A percentile compares a stretch with the other conserved stretches of the same genome.
Evolutionary conservation across 495 filamentous ascomycete species (phyloP).

Genomic region (Daldinia vernicosa): DNA sequence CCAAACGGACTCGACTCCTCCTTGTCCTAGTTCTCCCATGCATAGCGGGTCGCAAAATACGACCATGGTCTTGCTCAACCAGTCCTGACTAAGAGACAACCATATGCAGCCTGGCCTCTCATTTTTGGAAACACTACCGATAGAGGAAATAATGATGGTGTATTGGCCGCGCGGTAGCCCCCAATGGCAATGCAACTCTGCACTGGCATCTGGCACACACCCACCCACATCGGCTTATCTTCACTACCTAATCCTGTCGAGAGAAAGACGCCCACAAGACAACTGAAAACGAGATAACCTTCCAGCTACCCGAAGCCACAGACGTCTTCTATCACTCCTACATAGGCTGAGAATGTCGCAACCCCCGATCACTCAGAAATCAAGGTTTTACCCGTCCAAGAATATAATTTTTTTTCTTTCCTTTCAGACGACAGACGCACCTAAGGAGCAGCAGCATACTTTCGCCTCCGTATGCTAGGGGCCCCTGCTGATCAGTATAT

Average conservation of each 20-base stretch:
- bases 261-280: conserved; percentile 11
- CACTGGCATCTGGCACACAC: conserved; percentile 16
- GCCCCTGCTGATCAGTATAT: not conserved
- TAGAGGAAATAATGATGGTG: conserved; percentile 4
- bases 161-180: conserved; percentile 34
- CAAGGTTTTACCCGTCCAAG: conserved; percentile 13
- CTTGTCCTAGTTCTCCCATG: conserved; percentile 9
- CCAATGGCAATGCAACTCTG: conserved; percentile 30
- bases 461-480: not conserved
- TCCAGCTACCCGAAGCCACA: conserved; percentile 10
- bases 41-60: conserved; percentile 22
- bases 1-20: conserved; percentile 13
- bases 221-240: conserved; percentile 9
- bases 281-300: conserved; percentile 7
- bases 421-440: not conserved
- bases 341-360: not conserved
- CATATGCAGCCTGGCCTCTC: conserved; percentile 32
- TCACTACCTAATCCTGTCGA: conserved; percentile 9
- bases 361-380: conserved; percentile 2
- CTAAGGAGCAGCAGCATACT: not conserved
- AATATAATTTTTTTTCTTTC: not conserved
- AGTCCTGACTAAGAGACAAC: conserved; percentile 8
- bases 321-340: conserved; percentile 4
- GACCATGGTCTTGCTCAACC: conserved; percentile 16
- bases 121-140: conserved; percentile 24